Conservation (phyloP, 169 alveolate species). For the Cryptosporidium tyzzeri region DNA sequence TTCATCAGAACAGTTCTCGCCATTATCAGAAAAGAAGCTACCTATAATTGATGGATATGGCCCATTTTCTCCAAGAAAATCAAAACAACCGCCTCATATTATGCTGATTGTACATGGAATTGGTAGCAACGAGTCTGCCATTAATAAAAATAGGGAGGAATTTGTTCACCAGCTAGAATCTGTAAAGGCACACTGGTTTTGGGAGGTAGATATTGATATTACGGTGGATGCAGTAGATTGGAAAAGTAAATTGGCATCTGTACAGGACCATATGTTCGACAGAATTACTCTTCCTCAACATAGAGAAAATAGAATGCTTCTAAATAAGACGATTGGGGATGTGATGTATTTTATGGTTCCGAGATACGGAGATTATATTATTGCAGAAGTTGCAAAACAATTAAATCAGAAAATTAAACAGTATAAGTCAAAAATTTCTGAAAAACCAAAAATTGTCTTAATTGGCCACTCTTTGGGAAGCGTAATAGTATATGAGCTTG, state of each 20-base stretch:
- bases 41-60: constrained; percentile 74
- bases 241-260: constrained; percentile 61
- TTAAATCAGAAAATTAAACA: constrained; percentile 82
- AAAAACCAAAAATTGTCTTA: constrained; percentile 82
- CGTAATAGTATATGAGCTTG: constrained; percentile 84
- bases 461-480: constrained; percentile 89
- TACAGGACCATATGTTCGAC: constrained; percentile 67
- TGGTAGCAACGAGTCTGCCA: constrained; percentile 72
- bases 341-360: constrained; percentile 85
- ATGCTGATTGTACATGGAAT: constrained; percentile 68
- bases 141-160: constrained; percentile 44
- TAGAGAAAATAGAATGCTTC: constrained; percentile 68
- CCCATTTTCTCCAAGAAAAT: constrained; percentile 72
- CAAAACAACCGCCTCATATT: constrained; percentile 72
- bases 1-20: constrained; percentile 14
- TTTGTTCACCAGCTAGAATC: constrained; percentile 65
- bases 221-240: constrained; percentile 73
- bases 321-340: constrained; percentile 80
- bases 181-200: constrained; percentile 74
- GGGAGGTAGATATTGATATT: constrained; percentile 75
- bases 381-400: constrained; percentile 84
- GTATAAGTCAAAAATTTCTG: constrained; percentile 83
- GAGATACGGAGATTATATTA: constrained; percentile 84
- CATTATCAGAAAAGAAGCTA: constrained; percentile 26
- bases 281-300: constrained; percentile 67